Conservation (phyloP, 2,329 filamentous ascomycete genomes). For the Aspergillus floridensis region DNA sequence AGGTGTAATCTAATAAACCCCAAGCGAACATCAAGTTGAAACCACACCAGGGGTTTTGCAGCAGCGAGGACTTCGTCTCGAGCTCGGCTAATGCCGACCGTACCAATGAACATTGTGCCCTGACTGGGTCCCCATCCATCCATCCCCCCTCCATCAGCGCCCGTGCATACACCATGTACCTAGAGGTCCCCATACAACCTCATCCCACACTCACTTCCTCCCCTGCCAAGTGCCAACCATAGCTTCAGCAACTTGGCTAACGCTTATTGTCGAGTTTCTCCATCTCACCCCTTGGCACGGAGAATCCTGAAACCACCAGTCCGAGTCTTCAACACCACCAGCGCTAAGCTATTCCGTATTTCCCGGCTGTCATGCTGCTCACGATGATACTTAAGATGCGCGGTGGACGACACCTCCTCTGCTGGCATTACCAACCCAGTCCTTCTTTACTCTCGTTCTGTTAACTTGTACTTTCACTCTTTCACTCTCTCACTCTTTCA, state of each 20-base stretch:
- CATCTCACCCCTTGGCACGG: background rate
- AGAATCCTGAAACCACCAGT: background rate
- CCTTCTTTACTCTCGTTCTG: background rate
- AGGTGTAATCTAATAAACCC: background rate
- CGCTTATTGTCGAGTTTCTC: background rate
- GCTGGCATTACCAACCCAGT: background rate
- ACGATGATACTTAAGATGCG: background rate
- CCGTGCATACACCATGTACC: background rate
- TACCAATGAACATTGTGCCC: background rate
- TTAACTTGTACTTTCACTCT: slow-evolving; percentile 9
- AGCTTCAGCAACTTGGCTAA: background rate
- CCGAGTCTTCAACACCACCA: background rate
- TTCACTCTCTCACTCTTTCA: slow-evolving; percentile 3
- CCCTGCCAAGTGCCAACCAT: background rate
- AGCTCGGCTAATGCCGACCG: background rate
- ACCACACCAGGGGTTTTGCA: background rate
- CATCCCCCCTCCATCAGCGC: background rate
- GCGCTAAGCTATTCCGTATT: background rate
- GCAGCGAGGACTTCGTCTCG: background rate
- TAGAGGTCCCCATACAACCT: background rate
- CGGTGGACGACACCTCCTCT: background rate
- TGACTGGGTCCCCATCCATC: background rate
- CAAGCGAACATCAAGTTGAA: background rate
- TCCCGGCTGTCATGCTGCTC: background rate
- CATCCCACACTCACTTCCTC: background rate